Conservation (phyloP, 805 yeast genomes). For the Wickerhamomyces hampshirensis region DNA sequence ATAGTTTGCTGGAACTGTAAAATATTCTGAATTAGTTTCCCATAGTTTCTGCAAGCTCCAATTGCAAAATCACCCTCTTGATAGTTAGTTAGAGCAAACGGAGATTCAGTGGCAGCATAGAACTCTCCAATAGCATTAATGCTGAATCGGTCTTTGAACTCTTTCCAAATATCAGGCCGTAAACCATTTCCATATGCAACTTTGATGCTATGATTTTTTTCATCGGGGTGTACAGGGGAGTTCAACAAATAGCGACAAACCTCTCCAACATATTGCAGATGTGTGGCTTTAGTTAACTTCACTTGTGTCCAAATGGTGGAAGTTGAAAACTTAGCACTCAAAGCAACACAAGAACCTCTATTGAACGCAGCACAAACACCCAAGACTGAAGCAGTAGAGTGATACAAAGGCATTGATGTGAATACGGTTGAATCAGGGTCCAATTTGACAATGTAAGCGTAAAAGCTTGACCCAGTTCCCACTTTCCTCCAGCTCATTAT, state of each 20-base stretch:
- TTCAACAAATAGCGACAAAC: conserved; percentile 81
- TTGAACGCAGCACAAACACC: conserved; percentile 70
- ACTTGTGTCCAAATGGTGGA: conserved; percentile 89
- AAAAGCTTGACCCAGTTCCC: conserved; percentile 62
- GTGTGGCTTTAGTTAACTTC: conserved; percentile 62
- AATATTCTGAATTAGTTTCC: conserved; percentile 48
- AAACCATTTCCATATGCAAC: conserved; percentile 91
- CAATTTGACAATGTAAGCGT: conserved; percentile 65
- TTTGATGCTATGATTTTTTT: conserved; percentile 50
- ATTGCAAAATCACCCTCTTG: conserved; percentile 77
- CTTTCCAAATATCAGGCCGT: conserved; percentile 82
- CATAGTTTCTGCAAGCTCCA: conserved; percentile 86
- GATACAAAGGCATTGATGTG: conserved; percentile 94
- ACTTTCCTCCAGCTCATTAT: conserved; percentile 89
- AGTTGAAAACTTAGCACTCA: conserved; percentile 79
- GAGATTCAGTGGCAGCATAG: conserved; percentile 91
- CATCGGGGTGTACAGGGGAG: conserved; percentile 61
- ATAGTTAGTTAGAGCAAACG: conserved; percentile 76
- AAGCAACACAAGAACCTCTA: conserved; percentile 69
- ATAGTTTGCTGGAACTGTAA: conserved; percentile 52
- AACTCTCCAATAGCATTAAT: conserved; percentile 81
- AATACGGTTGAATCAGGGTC: conserved; percentile 53
- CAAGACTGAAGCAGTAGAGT: conserved; percentile 86
- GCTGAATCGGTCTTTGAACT: conserved; percentile 71
- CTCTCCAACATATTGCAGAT: conserved; percentile 92